These are phyloP conservation scores for Nakazawaea ambrosiae DNA, from an alignment of 805 yeast species.

Conservation along the genomic window DNA sequence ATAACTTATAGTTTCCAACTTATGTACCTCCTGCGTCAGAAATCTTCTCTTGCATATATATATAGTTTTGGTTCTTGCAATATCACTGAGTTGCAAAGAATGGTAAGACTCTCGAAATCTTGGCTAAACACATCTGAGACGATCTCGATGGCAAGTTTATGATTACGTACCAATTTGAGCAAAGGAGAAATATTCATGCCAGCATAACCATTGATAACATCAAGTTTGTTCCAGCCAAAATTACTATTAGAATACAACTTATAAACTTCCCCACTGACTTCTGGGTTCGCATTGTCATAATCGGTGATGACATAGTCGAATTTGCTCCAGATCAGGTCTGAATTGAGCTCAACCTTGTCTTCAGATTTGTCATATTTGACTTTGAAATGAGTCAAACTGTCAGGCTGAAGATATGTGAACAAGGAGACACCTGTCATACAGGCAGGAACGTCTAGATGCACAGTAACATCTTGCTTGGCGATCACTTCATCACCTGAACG, in stretches of 20 bases:
- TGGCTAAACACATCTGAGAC: slow-evolving; percentile 7
- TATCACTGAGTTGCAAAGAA: slow-evolving; percentile 17
- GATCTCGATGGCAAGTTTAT: slow-evolving; percentile 11
- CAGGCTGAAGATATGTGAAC: slow-evolving; percentile 55
- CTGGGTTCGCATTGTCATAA: slow-evolving; percentile 13
- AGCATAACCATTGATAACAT: slow-evolving; percentile 29
- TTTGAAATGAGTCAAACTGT: slow-evolving; percentile 15
- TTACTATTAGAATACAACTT: slow-evolving; percentile 9
- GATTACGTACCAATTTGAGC: slow-evolving; percentile 1
- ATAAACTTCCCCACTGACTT: slow-evolving; percentile 11
- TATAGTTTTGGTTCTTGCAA: slow-evolving; percentile 20
- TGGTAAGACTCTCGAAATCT: slow-evolving; percentile 11
- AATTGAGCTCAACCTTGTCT: slow-evolving; percentile 26
- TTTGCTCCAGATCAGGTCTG: slow-evolving; percentile 30
- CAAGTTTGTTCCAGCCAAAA: slow-evolving; percentile 37
- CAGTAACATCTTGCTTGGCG: slow-evolving; percentile 20
- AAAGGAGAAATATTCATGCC: slow-evolving; percentile 27
- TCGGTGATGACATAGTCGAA: slow-evolving; percentile 48
- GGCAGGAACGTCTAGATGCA: slow-evolving; percentile 73
- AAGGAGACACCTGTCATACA: slow-evolving; percentile 85
- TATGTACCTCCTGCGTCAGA: too few species aligned
- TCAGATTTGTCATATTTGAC: slow-evolving; percentile 77
- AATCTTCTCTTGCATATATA: slow-evolving; percentile 20
- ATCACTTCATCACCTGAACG: slow-evolving; percentile 13
- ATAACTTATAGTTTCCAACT: too few species aligned